Conservation (phyloP, 2,329 filamentous ascomycete genomes). For the Cyphellophora attinorum region DNA sequence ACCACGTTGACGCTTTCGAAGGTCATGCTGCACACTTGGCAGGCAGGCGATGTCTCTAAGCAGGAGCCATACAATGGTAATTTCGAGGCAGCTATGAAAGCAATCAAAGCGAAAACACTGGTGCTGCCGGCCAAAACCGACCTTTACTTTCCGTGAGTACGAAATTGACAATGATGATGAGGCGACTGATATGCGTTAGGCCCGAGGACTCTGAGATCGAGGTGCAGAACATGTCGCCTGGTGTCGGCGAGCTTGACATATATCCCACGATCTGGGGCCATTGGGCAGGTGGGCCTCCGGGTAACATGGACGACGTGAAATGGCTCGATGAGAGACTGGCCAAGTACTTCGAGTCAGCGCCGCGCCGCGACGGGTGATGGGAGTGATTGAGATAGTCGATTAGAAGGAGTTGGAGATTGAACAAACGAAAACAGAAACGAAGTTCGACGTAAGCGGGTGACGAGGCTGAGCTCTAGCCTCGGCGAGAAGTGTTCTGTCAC, state of each 20-base stretch:
- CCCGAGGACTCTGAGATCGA: conserved; percentile 71
- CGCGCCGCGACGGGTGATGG: conserved; percentile 2
- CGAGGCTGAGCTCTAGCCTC: too few species aligned
- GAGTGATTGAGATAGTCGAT: too few species aligned
- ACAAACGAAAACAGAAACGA: too few species aligned
- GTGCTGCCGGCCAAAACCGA: conserved; percentile 66
- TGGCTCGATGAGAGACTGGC: conserved; percentile 59
- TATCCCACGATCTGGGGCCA: conserved; percentile 59
- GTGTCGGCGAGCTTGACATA: conserved; percentile 44
- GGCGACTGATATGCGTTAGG: conserved; percentile 24
- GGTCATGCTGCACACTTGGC: conserved; percentile 72
- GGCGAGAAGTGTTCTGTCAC: too few species aligned
- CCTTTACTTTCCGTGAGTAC: conserved; percentile 62
- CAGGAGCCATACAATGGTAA: conserved; percentile 60
- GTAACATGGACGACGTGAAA: conserved; percentile 59
- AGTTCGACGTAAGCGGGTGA: too few species aligned
- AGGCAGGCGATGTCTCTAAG: conserved; percentile 59
- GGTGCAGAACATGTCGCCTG: conserved; percentile 51
- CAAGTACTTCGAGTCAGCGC: conserved; percentile 37
- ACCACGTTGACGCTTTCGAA: too few species aligned
- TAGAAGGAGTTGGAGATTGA: not conserved
- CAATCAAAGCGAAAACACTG: conserved; percentile 62
- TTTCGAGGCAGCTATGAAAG: conserved; percentile 55
- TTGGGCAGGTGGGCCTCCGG: conserved; percentile 24
- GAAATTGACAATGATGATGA: not conserved